These are phyloP conservation scores for Striga asiatica DNA, from an alignment of 257 asterid genomes.

Conservation along the genomic window DNA sequence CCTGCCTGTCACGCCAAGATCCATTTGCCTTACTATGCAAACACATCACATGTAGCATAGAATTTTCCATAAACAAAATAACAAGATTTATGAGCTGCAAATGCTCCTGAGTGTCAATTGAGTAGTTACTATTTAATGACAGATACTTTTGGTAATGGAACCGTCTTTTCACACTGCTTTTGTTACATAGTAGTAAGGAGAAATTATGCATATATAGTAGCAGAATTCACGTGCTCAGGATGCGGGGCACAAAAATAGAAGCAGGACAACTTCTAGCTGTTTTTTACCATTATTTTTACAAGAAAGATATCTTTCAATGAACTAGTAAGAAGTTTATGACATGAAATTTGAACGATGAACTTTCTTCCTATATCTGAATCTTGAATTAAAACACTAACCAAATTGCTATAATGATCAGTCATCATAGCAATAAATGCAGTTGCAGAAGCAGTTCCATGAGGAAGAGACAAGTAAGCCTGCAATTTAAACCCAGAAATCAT, in stretches of 20 bases:
- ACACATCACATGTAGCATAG: slow-evolving; percentile 20
- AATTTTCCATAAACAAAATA: slow-evolving; percentile 1
- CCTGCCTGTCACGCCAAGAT: slow-evolving; percentile 47
- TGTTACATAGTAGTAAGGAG: neutral
- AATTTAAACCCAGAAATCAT: slow-evolving; percentile 13
- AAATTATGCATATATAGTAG: slow-evolving; percentile 6
- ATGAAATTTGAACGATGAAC: slow-evolving; percentile 9
- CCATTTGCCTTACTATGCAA: slow-evolving; percentile 19
- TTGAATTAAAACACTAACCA: slow-evolving; percentile 38
- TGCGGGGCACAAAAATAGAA: neutral
- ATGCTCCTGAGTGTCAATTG: neutral
- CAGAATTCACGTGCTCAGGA: neutral
- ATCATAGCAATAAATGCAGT: slow-evolving; percentile 90
- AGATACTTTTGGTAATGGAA: neutral
- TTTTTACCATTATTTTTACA: slow-evolving; percentile 1
- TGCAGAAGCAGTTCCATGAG: slow-evolving; percentile 92
- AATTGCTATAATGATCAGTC: slow-evolving; percentile 87
- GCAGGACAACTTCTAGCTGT: neutral
- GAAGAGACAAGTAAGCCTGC: slow-evolving; percentile 97
- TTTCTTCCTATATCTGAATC: slow-evolving; percentile 7
- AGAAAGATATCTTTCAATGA: neutral
- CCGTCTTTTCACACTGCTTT: slow-evolving; percentile 7
- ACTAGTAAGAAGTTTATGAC: slow-evolving; percentile 2
- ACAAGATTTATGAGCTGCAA: slow-evolving; percentile 2
- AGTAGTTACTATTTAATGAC: neutral